Base-by-base conservation (phyloP, 768 basidiomycete species). In the Boletus sp. region DNA sequence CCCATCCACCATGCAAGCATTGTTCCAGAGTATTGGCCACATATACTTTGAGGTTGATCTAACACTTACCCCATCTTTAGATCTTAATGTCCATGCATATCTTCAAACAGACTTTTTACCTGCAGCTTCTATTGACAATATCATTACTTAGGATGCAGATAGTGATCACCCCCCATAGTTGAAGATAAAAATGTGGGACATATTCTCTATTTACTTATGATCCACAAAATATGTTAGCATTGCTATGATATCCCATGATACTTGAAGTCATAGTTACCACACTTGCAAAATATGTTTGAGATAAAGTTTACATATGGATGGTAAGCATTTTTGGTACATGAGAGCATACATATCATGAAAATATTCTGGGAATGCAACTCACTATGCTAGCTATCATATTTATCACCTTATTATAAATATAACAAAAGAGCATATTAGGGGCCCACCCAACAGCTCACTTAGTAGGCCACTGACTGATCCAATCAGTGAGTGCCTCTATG, bases 31-130 rank as follows among this genome's bases (percentile, higher is more conserved):
- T 4, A 1, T 12, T 10, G 41, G 51, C 7, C 42, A 44, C 15
- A 30, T 35, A 1, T 52, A 52, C 32, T 52, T 52, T 2, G 51
- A 35, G 41, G 51, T 52, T 11, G 51, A 52, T 10, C 41, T 40
- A 0, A 18, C 30, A 2, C 0, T 1, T 8, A 11, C 20, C 20
- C 1, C 3, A 0, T 30, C 14, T 42, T 20, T 11, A 3, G 32
- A 52, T 7, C 32, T 52, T 1, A 40, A 35, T 4, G 20, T 52
- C 29, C 41, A 40, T 15, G 5, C 5, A n/a, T 52, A 52, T 14
- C 30, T 52, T 12, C 32, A 40, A 4, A 18, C 3, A 14, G 42
- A 6, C 0, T 54, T 47, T 20, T 14, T 46, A 1, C 52, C 44
- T 33, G 51, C 14, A 4, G 7, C 42, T 15, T 9, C 41, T 7